Evolutionary conservation across 345 rosid species (phyloP).

Genomic region (Clausena lansium): DNA sequence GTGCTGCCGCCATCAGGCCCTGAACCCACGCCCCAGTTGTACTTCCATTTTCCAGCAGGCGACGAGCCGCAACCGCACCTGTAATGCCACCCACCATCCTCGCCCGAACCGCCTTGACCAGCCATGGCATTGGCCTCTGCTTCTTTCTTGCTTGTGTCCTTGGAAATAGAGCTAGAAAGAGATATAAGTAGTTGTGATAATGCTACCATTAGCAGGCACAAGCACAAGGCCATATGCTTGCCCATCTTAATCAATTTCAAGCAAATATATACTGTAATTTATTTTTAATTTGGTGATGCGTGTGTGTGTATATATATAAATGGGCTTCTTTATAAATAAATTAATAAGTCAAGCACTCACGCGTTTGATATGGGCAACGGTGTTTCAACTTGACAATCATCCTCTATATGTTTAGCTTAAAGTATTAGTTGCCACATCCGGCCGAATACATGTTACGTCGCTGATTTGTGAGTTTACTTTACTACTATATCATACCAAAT

Average conservation of each 20-base stretch:
- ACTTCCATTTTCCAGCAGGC: slow-evolving; percentile 16
- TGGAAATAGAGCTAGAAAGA: background rate
- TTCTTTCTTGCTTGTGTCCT: background rate
- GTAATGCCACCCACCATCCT: background rate
- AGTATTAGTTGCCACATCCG: no score
- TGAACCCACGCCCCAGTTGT: slow-evolving; percentile 14
- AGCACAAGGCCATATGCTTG: background rate
- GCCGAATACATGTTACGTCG: background rate
- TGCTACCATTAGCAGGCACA: background rate
- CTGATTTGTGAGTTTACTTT: background rate
- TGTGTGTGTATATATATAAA: background rate
- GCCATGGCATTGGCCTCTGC: background rate
- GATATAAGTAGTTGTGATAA: background rate
- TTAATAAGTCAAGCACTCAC: background rate
- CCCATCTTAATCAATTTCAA: background rate
- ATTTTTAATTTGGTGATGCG: background rate
- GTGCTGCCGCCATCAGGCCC: slow-evolving; percentile 14
- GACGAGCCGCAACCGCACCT: background rate
- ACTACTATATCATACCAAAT: no score
- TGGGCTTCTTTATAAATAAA: background rate
- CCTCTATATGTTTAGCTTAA: background rate
- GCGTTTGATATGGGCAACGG: background rate
- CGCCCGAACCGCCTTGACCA: background rate
- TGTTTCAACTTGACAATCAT: background rate
- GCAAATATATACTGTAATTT: background rate